These are phyloP conservation scores for Diospyros lotus DNA, from an alignment of 148 eudicot species.

Conservation along the genomic window DNA sequence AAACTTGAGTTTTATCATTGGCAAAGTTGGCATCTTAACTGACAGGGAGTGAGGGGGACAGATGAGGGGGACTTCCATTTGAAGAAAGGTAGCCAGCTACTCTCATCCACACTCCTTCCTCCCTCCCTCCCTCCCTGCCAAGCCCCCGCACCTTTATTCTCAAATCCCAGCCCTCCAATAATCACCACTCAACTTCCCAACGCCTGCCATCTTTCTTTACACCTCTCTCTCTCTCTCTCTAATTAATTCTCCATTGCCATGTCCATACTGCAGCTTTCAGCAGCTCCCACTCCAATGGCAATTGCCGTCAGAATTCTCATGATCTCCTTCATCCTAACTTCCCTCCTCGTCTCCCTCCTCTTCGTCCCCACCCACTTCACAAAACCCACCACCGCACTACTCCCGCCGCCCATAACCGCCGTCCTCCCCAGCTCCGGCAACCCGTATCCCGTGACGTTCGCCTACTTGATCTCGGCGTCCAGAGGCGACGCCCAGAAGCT, in stretches of 20 bases:
- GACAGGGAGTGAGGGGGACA: no score
- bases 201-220: no score
- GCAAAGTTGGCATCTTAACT: no score
- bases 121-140: no score
- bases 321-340: slow-evolving; percentile 42
- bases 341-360: slow-evolving; percentile 40
- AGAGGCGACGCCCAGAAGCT: slow-evolving; percentile 55
- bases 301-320: slow-evolving; percentile 51
- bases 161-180: no score
- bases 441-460: slow-evolving; percentile 66
- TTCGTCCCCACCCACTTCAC: slow-evolving; percentile 41
- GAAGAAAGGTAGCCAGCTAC: no score
- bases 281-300: slow-evolving; percentile 2
- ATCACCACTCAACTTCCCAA: no score
- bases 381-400: slow-evolving; percentile 22
- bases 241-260: not conserved
- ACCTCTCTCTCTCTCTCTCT: not conserved
- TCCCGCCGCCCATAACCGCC: slow-evolving; percentile 22
- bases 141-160: no score
- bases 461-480: slow-evolving; percentile 90
- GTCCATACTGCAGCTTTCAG: no score
- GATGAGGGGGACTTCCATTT: no score
- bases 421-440: slow-evolving; percentile 20
- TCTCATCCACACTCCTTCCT: no score
- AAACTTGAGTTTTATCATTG: no score